Percentiles rank a stretch among this genome's conserved stretches.
phyloP scores from a whole-genome alignment of 192 early-diverging fungal species.

The Radiomyces spectabilis region DNA sequence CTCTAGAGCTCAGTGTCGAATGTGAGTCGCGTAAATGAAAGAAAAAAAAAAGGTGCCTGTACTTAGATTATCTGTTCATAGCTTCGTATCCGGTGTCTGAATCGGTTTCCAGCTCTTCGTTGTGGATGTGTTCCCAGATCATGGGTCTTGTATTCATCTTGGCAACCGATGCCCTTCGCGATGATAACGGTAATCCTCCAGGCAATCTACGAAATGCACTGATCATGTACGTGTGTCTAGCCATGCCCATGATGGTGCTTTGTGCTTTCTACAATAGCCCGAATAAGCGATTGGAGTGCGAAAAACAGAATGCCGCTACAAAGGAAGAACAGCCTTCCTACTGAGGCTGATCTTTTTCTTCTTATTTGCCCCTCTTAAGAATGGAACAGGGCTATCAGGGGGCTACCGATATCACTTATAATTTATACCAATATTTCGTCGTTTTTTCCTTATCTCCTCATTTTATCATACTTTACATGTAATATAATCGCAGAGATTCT shows the following conservation, averaged over 20 bases:
- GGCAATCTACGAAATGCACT: slow-evolving; percentile 14
- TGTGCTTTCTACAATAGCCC: slow-evolving; percentile 17
- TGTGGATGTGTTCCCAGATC: slow-evolving; percentile 25
- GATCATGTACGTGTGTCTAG: slow-evolving; percentile 10
- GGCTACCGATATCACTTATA: no score
- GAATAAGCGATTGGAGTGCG: slow-evolving; percentile 24
- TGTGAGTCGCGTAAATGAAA: slow-evolving; percentile 6
- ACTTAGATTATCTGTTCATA: background rate
- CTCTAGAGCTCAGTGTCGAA: slow-evolving; percentile 29
- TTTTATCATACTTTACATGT: no score
- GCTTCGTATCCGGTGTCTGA: slow-evolving; percentile 26
- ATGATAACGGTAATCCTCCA: slow-evolving; percentile 12
- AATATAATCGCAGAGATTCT: no score
- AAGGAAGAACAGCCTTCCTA: no score
- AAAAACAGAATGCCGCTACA: slow-evolving; percentile 12
- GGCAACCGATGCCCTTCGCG: slow-evolving; percentile 14
- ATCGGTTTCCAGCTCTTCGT: slow-evolving; percentile 22
- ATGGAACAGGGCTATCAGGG: no score
- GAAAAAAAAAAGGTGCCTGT: background rate
- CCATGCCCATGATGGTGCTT: slow-evolving; percentile 3
- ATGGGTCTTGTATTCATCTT: slow-evolving; percentile 19
- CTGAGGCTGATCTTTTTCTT: no score
- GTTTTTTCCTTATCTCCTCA: no score
- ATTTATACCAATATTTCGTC: no score
- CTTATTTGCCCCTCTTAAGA: no score